Percentiles rank a stretch among this genome's conserved stretches.
Evolutionary conservation across 371 early-diverging fungal species (phyloP).

Genomic region (Agmasoma carcini): DNA sequence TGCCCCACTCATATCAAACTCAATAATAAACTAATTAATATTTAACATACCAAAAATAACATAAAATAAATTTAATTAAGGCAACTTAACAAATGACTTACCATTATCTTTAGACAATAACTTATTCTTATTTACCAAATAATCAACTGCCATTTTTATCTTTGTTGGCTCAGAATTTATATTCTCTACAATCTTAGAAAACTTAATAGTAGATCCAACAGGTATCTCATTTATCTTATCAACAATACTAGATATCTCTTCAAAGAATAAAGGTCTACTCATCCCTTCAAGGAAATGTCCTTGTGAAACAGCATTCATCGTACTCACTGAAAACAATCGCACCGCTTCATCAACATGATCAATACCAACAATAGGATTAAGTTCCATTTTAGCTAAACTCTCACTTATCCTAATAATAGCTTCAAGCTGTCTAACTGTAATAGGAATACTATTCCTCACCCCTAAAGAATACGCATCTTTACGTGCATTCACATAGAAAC

Average conservation of each 20-base stretch:
- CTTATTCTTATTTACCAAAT: constrained; percentile 50
- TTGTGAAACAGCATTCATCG: constrained; percentile 69
- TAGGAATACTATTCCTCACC: constrained; percentile 75
- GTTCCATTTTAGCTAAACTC: constrained; percentile 82
- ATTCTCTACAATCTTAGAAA: constrained; percentile 22
- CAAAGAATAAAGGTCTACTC: constrained; percentile 39
- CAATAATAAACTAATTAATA: no score
- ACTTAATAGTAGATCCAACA: constrained; percentile 42
- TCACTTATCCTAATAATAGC: constrained; percentile 96
- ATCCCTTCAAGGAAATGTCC: constrained; percentile 55
- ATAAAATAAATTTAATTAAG: constrained; percentile 39
- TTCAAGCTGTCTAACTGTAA: constrained; percentile 94
- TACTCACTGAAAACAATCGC: constrained; percentile 83
- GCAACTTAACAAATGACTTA: constrained; percentile 42
- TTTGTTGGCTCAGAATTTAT: constrained; percentile 33
- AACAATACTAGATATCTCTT: constrained; percentile 40
- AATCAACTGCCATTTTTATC: constrained; percentile 46
- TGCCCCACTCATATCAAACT: no score
- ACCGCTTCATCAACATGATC: constrained; percentile 93
- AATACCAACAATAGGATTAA: constrained; percentile 68
- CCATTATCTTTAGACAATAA: constrained; percentile 44
- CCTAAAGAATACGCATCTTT: constrained; percentile 62
- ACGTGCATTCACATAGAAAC: constrained; percentile 79
- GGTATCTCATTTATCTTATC: constrained; percentile 47
- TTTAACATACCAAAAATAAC: no score